Conservation (phyloP, 208 protist genomes). For the Trypanosoma cruzi region DNA sequence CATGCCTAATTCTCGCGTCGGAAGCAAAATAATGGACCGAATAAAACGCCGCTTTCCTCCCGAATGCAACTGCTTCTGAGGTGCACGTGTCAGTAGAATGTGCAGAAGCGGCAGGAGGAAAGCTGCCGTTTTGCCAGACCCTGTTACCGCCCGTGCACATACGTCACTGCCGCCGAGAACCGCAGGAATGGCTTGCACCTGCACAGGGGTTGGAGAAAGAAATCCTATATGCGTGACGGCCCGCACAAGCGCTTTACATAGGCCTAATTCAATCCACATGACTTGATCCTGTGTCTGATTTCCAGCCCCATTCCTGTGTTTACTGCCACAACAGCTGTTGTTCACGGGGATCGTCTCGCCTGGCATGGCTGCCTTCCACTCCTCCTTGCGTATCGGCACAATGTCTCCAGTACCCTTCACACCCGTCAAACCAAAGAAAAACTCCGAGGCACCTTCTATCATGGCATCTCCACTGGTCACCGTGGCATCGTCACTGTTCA, state of each 20-base stretch:
- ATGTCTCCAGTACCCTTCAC: constrained; percentile 6
- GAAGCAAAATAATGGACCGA: constrained; percentile 86
- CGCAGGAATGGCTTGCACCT: constrained; percentile 81
- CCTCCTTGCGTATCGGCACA: constrained; percentile 12
- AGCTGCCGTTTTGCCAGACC: constrained; percentile 90
- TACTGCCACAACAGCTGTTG: constrained; percentile 8
- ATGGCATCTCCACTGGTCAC: constrained; percentile 23
- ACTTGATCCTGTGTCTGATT: constrained; percentile 84
- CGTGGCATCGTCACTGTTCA: background rate
- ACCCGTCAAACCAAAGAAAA: constrained; percentile 74
- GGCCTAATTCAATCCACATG: constrained; percentile 88
- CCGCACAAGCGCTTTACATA: constrained; percentile 89
- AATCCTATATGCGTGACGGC: constrained; percentile 81
- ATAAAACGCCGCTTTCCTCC: constrained; percentile 77
- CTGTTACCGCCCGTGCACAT: constrained; percentile 87
- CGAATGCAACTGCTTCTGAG: constrained; percentile 52
- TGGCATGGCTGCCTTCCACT: constrained; percentile 15
- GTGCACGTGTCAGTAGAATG: constrained; percentile 66
- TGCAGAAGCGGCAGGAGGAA: constrained; percentile 86
- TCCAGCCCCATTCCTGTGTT: constrained; percentile 33
- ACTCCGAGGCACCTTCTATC: constrained; percentile 42
- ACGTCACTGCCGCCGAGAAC: constrained; percentile 76
- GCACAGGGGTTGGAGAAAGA: constrained; percentile 86
- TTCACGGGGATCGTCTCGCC: constrained; percentile 27
- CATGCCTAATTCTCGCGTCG: constrained; percentile 94